Percentiles rank a stretch among this genome's conserved stretches.
These are phyloP conservation scores for Cucurbita pepo DNA, from an alignment of 306 rosid genomes.

Conservation along the genomic window DNA sequence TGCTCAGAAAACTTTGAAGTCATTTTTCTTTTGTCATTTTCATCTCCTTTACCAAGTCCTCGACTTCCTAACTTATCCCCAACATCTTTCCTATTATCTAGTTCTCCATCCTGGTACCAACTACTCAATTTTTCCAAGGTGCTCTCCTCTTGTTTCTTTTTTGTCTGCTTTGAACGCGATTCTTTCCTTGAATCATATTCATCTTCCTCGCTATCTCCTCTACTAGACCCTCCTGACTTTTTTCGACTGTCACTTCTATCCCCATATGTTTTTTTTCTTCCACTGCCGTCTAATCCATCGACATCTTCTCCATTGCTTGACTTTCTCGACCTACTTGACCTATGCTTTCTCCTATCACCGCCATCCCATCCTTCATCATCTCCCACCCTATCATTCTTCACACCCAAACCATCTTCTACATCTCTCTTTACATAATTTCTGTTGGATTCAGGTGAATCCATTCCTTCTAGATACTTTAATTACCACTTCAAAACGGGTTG, in stretches of 20 bases:
- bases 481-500: background rate
- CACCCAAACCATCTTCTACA: slow-evolving; percentile 29
- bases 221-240: slow-evolving; percentile 40
- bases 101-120: slow-evolving; percentile 90
- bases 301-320: slow-evolving; percentile 46
- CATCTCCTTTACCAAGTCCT: slow-evolving; percentile 25
- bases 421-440: slow-evolving; percentile 30
- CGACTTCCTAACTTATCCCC: slow-evolving; percentile 41
- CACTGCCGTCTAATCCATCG: slow-evolving; percentile 46
- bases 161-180: slow-evolving; percentile 38
- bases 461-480: slow-evolving; percentile 5
- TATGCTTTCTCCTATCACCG: slow-evolving; percentile 61
- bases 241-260: slow-evolving; percentile 42
- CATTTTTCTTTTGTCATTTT: slow-evolving; percentile 39
- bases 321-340: slow-evolving; percentile 60
- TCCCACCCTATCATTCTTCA: slow-evolving; percentile 42
- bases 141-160: slow-evolving; percentile 81
- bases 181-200: slow-evolving; percentile 63
- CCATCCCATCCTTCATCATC: slow-evolving; percentile 70
- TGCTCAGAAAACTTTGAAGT: slow-evolving; percentile 29
- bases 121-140: slow-evolving; percentile 81
- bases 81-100: slow-evolving; percentile 42
- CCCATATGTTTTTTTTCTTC: slow-evolving; percentile 42
- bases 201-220: slow-evolving; percentile 51
- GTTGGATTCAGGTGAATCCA: slow-evolving; percentile 47